Evolutionary conservation across 108 stramenopile species (phyloP), one percentile per base, ranked within the genome.

Genomic region (Conticribra weissflogii): DNA sequence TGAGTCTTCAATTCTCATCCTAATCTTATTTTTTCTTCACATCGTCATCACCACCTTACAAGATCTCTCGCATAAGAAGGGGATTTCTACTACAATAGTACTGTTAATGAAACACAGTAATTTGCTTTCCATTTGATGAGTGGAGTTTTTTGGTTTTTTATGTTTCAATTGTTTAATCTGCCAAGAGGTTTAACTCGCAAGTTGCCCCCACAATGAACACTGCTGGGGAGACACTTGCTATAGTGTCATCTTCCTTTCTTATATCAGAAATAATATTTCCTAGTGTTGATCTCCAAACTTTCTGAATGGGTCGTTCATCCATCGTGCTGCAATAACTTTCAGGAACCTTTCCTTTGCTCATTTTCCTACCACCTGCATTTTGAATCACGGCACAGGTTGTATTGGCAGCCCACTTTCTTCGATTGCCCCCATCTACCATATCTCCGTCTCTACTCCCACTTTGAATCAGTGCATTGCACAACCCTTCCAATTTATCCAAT

Each of bases 311-410:
- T 24, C 15, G 27, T 30, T n/a, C n/a, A n/a, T n/a, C n/a, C n/a
- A n/a, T n/a, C n/a, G n/a, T n/a, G n/a, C n/a, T n/a, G n/a, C n/a
- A n/a, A n/a, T n/a, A n/a, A n/a, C n/a, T n/a, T n/a, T n/a, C n/a
- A n/a, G n/a, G n/a, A n/a, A n/a, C n/a, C n/a, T n/a, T n/a, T n/a
- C n/a, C n/a, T n/a, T n/a, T n/a, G n/a, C n/a, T n/a, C n/a, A n/a
- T n/a, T n/a, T n/a, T n/a, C 12, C 31, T 63, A 36, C 77, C 72
- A 25, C 77, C 77, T 32, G 77, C 77, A 48, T 74, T 78, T 33
- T 73, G 77, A 30, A 78, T 74, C 5, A 78, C 59, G 1, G 77
- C 77, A 53, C 77, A 78, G 1, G 65, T 65, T 14, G 77, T 78
- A 52, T 72, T 27, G 0, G 14, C 49, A 44, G 66, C 56, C 77